Evolutionary conservation across 2,329 filamentous ascomycete species (phyloP), one percentile per base, ranked within the genome.

Genomic region (Beauveria sp.): DNA sequence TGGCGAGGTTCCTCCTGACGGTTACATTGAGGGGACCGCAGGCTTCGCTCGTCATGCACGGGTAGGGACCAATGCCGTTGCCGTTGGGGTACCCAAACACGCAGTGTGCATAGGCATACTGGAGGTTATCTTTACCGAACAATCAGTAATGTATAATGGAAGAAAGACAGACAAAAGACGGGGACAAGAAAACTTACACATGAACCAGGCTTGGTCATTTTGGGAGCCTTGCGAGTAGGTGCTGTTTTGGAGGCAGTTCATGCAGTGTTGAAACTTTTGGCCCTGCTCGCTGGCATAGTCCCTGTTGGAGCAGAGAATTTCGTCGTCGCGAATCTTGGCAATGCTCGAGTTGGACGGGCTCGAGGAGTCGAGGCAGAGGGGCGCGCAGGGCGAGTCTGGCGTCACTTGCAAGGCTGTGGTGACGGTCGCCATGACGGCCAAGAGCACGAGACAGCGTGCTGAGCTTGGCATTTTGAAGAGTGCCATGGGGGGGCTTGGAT

Each of bases 201-300:
- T 66, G 63, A 84, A 84, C 81, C 81, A 84, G 53, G 75, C 73
- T 63, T 81, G 79, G 64, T 85, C 82, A 60, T 71, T 83, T 70
- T 84, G 81, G 7, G 62, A 61, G 1, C 76, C 79, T 42, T 78
- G 72, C 3, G 72, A 68, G 63, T 77, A 82, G 10, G 73, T 74
- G 70, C 81, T 84, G 30, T 75, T 76, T 66, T 84, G 78, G 30
- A 85, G 71, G 66, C 82, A 85, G 43, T 70, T 76, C 69, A 84
- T 73, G 67, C 82, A 85, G 16, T 70, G 70, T 66, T 78, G 71
- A 68, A 81, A 80, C 66, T 78, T 81, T 57, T 72, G 72, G 1
- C 81, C 81, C 3, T 68, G 30, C 2, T 73, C 69, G 16, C 67
- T 72, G 26, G 69, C 68, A 61, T 79, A 81, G 4, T 75, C 71